phyloP scores from a whole-genome alignment of 352 stramenopile genomes.

The Phytopythium helicoides region DNA sequence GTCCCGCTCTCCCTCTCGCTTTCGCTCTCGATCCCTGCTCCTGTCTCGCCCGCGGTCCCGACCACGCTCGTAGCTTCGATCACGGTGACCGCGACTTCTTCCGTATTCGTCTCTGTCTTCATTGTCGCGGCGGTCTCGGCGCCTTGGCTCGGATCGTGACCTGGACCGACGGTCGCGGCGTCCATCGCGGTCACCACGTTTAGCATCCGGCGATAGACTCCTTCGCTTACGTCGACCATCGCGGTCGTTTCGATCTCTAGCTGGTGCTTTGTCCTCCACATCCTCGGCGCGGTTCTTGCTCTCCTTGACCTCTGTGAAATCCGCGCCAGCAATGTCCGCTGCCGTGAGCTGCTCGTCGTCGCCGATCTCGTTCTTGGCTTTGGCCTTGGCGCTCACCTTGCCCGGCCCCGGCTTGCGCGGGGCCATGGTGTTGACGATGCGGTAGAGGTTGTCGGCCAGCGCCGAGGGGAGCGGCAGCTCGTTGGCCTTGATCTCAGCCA shows the following conservation, averaged over 20 bases:
- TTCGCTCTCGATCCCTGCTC: slow-evolving; percentile 9
- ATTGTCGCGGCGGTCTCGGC: slow-evolving; percentile 2
- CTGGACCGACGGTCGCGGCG: slow-evolving; percentile 34
- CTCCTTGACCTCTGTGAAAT: slow-evolving; percentile 23
- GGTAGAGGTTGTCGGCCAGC: slow-evolving; percentile 74
- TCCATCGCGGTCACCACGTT: slow-evolving; percentile 22
- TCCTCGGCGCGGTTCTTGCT: slow-evolving; percentile 5
- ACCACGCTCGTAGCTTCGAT: slow-evolving; percentile 1
- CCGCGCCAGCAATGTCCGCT: slow-evolving; percentile 54
- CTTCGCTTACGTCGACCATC: slow-evolving; percentile 15
- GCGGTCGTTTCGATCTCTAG: slow-evolving; percentile 3
- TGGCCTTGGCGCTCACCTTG: slow-evolving; percentile 1
- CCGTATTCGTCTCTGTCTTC: slow-evolving; percentile 6
- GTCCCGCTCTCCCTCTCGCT: slow-evolving; percentile 17
- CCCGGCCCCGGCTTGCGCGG: slow-evolving; percentile 28
- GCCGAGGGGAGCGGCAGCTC: slow-evolving; percentile 58
- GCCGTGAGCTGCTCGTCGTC: slow-evolving; percentile 70
- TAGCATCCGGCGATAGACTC: slow-evolving; percentile 17
- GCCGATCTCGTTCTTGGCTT: slow-evolving; percentile 36
- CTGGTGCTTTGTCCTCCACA: slow-evolving; percentile 5
- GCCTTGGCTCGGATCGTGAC: slow-evolving; percentile 26
- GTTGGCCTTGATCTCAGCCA: slow-evolving; percentile 55
- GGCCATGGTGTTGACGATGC: slow-evolving; percentile 82
- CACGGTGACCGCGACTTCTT: slow-evolving; percentile 11
- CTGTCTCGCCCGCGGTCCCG: slow-evolving; percentile 18